Conservation (phyloP, 257 asterid species). For the Primulina tabacum region DNA sequence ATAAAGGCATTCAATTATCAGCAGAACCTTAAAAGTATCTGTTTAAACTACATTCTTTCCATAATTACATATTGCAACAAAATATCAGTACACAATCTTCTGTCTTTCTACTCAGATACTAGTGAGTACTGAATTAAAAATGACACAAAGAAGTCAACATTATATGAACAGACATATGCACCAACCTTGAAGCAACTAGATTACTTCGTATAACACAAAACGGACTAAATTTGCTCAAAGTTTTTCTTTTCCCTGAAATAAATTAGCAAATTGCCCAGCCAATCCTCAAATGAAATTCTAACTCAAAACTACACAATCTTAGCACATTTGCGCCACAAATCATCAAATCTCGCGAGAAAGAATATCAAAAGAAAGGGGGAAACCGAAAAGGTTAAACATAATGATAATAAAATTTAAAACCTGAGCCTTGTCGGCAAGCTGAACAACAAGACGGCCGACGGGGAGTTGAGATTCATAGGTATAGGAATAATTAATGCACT, state of each 20-base stretch:
- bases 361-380: background rate
- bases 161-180: background rate
- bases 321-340: background rate
- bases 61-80: background rate
- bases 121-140: background rate
- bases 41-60: too few relatives aligned
- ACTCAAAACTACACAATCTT: background rate
- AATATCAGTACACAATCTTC: background rate
- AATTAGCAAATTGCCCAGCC: background rate
- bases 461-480: constrained; percentile 87
- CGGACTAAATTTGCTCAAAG: background rate
- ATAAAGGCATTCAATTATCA: too few relatives aligned
- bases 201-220: background rate
- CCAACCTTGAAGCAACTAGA: background rate
- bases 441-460: constrained; percentile 94
- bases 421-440: constrained; percentile 99
- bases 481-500: constrained; percentile 81
- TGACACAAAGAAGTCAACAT: background rate
- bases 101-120: background rate
- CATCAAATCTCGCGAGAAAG: background rate
- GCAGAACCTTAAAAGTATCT: too few relatives aligned
- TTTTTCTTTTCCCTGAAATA: too few relatives aligned
- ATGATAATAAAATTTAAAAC: constrained; percentile 26
- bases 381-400: background rate
- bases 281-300: background rate